phyloP scores from a whole-genome alignment of 805 yeast species.

The Candida vartiovaarae region DNA sequence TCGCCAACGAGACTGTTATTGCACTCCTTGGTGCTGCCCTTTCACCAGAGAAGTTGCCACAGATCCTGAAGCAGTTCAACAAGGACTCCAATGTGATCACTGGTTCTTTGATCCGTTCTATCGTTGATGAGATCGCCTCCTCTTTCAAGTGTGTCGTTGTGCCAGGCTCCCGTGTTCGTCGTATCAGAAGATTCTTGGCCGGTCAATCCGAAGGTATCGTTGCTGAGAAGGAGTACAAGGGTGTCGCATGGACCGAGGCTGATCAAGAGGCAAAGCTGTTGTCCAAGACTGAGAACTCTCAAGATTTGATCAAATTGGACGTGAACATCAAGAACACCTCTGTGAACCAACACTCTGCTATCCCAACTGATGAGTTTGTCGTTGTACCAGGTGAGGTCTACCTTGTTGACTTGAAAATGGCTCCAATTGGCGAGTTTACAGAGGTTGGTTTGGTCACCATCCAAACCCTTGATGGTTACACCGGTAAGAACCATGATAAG shows the following conservation, averaged over 20 bases:
- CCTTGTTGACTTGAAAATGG: slow-evolving; percentile 74
- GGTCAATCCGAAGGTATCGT: slow-evolving; percentile 93
- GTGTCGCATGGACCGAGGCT: slow-evolving; percentile 81
- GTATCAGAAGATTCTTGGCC: slow-evolving; percentile 87
- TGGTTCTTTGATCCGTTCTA: slow-evolving; percentile 61
- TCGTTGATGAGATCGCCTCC: slow-evolving; percentile 85
- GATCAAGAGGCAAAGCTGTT: slow-evolving; percentile 64
- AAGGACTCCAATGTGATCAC: slow-evolving; percentile 38
- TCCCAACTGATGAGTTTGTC: slow-evolving; percentile 69
- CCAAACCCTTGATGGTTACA: slow-evolving; percentile 55
- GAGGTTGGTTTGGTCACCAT: slow-evolving; percentile 65
- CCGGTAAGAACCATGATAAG: slow-evolving; percentile 54
- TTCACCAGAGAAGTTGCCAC: slow-evolving; percentile 69
- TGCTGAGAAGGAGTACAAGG: slow-evolving; percentile 88
- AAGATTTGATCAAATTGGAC: slow-evolving; percentile 35
- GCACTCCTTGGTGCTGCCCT: slow-evolving; percentile 66
- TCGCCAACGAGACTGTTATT: slow-evolving; percentile 84
- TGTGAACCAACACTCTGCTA: slow-evolving; percentile 43
- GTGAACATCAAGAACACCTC: slow-evolving; percentile 27
- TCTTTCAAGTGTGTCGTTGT: slow-evolving; percentile 77
- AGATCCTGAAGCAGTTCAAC: slow-evolving; percentile 30
- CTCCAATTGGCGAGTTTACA: slow-evolving; percentile 46
- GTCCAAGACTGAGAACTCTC: slow-evolving; percentile 31
- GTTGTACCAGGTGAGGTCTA: slow-evolving; percentile 83
- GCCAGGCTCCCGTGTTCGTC: slow-evolving; percentile 89